These are phyloP conservation scores for Globisporangium spiculum DNA, from an alignment of 352 stramenopile species.

Conservation along the genomic window DNA sequence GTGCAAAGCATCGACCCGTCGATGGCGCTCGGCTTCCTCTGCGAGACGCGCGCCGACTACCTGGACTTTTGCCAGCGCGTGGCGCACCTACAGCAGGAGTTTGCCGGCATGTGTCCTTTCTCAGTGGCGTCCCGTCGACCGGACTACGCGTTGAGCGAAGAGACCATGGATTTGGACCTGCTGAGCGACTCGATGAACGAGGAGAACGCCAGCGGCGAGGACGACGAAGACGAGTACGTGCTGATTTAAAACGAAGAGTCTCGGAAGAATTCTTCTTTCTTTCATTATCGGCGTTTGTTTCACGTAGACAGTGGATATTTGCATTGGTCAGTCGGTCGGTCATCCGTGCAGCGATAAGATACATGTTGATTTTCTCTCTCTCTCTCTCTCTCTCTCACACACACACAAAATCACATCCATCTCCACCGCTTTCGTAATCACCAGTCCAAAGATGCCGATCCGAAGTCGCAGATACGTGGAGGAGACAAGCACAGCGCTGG, in stretches of 20 bases:
- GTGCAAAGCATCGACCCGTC: slow-evolving; percentile 92
- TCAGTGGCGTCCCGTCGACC: slow-evolving; percentile 11
- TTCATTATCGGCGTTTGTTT: neutral
- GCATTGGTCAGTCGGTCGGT: neutral
- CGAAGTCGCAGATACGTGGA: neutral
- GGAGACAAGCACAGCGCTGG: neutral
- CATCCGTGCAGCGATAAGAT: neutral
- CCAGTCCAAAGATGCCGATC: neutral
- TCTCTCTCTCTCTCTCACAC: neutral
- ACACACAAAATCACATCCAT: neutral
- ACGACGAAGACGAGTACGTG: slow-evolving; percentile 18
- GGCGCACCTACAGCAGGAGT: slow-evolving; percentile 2
- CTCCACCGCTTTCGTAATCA: neutral
- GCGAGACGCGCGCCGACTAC: slow-evolving; percentile 70
- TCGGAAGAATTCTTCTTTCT: neutral
- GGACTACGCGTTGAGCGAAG: slow-evolving; percentile 13
- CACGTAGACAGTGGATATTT: slow-evolving; percentile 8
- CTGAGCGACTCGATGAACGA: slow-evolving; percentile 18
- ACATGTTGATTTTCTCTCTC: neutral
- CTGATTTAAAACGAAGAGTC: slow-evolving; percentile 12
- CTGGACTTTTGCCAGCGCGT: slow-evolving; percentile 51
- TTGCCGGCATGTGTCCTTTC: slow-evolving; percentile 12
- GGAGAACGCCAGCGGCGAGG: slow-evolving; percentile 14
- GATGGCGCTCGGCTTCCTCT: slow-evolving; percentile 93
- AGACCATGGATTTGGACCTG: slow-evolving; percentile 14